Percentiles rank a stretch among this genome's conserved stretches.
Conservation (phyloP, 257 asterid genomes). For the Solanum infundibuliforme region DNA sequence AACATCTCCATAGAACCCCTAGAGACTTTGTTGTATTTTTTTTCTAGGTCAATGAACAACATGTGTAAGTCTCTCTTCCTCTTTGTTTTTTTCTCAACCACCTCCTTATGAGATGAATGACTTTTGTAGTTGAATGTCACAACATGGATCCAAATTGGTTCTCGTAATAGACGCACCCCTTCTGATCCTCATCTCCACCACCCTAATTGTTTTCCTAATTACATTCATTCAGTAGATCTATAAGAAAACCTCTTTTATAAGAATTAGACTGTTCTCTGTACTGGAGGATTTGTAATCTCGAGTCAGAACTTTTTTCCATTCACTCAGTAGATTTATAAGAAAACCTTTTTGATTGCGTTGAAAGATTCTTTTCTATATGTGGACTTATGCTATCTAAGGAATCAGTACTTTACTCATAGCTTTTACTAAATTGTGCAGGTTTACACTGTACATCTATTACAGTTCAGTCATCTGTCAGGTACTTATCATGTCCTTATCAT, state of each 20-base stretch:
- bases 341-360: background rate
- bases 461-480: constrained; percentile 55
- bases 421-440: constrained; percentile 30
- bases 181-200: background rate
- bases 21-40: background rate
- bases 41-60: background rate
- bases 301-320: background rate
- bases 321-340: background rate
- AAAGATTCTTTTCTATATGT: background rate
- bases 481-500: background rate
- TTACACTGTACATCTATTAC: constrained; percentile 33
- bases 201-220: background rate
- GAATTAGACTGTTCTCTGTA: background rate
- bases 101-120: background rate
- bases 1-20: background rate
- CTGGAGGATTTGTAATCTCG: background rate
- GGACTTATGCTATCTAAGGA: background rate
- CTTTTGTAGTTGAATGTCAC: background rate
- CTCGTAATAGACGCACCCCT: background rate
- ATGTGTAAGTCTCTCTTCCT: background rate
- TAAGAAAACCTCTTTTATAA: background rate
- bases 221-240: background rate
- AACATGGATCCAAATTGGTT: background rate
- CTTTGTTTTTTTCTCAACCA: background rate
- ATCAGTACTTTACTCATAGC: background rate